These are phyloP conservation scores for Xanthoconium separans DNA, from an alignment of 1,284 basidiomycete species.

Conservation along the genomic window DNA sequence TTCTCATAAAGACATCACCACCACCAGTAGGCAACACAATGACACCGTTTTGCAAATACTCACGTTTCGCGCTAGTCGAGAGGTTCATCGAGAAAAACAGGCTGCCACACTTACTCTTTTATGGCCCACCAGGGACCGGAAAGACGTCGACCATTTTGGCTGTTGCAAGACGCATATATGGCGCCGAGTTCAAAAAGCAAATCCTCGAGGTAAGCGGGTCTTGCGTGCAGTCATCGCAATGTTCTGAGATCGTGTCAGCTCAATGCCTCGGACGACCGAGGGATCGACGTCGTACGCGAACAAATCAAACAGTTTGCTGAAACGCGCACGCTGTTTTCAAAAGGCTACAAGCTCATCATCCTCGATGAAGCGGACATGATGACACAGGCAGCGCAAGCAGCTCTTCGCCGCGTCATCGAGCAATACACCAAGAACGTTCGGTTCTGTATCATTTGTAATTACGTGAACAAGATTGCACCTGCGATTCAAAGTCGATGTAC, in stretches of 20 bases:
- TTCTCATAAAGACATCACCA: conserved; percentile 91
- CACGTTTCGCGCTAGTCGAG: conserved; percentile 63
- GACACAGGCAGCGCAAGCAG: conserved; percentile 97
- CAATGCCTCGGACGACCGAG: conserved; percentile 97
- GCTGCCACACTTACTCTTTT: conserved; percentile 94
- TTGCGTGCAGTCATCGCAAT: background rate
- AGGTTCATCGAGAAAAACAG: conserved; percentile 96
- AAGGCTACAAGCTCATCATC: conserved; percentile 96
- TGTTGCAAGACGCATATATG: conserved; percentile 92
- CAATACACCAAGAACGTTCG: conserved; percentile 98
- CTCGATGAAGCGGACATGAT: conserved; percentile 99
- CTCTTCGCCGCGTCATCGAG: conserved; percentile 95
- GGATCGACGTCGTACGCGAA: conserved; percentile 97
- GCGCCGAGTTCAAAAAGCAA: conserved; percentile 79
- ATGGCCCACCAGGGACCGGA: conserved; percentile 96
- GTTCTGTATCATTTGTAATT: conserved; percentile 99
- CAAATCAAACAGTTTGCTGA: conserved; percentile 99
- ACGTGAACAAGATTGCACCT: conserved; percentile 99
- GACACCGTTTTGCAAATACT: background rate
- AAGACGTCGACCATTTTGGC: conserved; percentile 99
- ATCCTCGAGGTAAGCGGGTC: conserved; percentile 79
- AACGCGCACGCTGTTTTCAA: conserved; percentile 88
- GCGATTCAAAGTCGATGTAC: conserved; percentile 99
- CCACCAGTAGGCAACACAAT: conserved; percentile 68
- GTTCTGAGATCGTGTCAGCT: conserved; percentile 48